Evolutionary conservation across 169 alveolate species (phyloP), one percentile per base, ranked within the genome.

Genomic region (Cryptosporidium viatorum): DNA sequence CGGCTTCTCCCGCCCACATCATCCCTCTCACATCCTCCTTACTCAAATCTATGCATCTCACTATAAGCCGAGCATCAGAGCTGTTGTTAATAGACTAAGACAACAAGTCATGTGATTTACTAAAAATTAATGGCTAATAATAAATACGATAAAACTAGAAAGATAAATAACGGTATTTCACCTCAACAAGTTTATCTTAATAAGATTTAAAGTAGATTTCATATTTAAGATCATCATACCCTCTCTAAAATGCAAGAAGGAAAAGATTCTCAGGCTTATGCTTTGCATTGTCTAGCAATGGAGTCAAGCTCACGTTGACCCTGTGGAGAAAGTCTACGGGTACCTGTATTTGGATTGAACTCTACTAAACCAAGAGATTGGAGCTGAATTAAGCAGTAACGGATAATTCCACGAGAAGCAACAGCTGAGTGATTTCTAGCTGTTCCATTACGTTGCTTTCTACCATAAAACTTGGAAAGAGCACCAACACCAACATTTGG

Each of bases 361-460:
- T 97, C 98, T 65, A 98, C 96, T 84, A 97, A 94, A 43, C 98
- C 98, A 92, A 96, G 92, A 59, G 96, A 92, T 94, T 97, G 98
- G 60, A 97, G 94, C 93, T 97, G 97, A 92, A 97, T 95, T 43
- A 97, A 96, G 91, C 97, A 96, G 91, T 97, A 96, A 84, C 99
- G 96, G 86, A 97, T 95, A 86, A 96, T 94, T 93, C 97, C 97
- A 86, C 99, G 99, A 26, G 98, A 95, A 52, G 98, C 98, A 52
- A 92, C 91, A 91, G 94, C 93, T 74, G 97, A 97, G 92, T 96
- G 98, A 67, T 95, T 93, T 26, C 98, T 97, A 2, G 95, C 94
- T 67, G 94, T 94, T 41, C 99, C 99, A 74, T 96, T 93, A 87
- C 98, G 94, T 85, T 94, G 95, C 58, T 93, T 96, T 74, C 97